phyloP scores from a whole-genome alignment of 768 basidiomycete species.

The Pulveroboletus sp. region DNA sequence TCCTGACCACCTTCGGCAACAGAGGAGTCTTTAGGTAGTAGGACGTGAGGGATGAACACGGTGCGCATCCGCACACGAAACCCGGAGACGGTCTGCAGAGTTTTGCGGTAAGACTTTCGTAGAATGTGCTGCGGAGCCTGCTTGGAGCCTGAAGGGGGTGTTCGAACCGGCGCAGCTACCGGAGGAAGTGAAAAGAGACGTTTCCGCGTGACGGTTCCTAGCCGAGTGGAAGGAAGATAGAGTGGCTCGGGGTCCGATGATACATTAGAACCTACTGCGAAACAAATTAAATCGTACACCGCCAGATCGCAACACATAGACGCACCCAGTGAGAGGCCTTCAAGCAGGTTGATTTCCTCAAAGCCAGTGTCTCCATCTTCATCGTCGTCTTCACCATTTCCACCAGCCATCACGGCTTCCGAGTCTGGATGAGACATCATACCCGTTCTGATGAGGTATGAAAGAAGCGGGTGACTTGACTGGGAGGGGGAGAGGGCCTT shows the following conservation, averaged over 20 bases:
- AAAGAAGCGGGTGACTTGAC: conserved; percentile 32
- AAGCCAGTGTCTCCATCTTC: conserved; percentile 46
- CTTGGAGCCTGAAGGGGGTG: conserved; percentile 46
- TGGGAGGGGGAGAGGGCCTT: conserved; percentile 55
- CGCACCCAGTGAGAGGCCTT: conserved; percentile 64
- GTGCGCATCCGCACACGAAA: conserved; percentile 94
- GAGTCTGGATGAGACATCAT: conserved; percentile 15
- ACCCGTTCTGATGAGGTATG: conserved; percentile 19
- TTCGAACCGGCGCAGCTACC: conserved; percentile 39
- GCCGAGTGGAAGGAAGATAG: conserved; percentile 64
- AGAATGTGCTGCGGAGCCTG: conserved; percentile 62
- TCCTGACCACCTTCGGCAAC: conserved; percentile 31
- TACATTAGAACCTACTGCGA: conserved; percentile 44
- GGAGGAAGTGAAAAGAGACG: conserved; percentile 64
- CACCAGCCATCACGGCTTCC: neutral
- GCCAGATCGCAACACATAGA: conserved; percentile 10
- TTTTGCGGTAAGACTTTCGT: conserved; percentile 83
- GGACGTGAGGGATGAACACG: conserved; percentile 83
- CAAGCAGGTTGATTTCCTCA: conserved; percentile 66
- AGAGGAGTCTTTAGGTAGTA: conserved; percentile 47
- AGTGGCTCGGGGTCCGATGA: conserved; percentile 35
- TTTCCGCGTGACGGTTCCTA: conserved; percentile 66
- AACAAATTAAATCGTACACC: neutral
- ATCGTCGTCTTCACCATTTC: conserved; percentile 29
- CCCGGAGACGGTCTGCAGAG: conserved; percentile 74